These are phyloP conservation scores for Solanum habrochaites DNA, from an alignment of 257 asterid species.

Conservation along the genomic window DNA sequence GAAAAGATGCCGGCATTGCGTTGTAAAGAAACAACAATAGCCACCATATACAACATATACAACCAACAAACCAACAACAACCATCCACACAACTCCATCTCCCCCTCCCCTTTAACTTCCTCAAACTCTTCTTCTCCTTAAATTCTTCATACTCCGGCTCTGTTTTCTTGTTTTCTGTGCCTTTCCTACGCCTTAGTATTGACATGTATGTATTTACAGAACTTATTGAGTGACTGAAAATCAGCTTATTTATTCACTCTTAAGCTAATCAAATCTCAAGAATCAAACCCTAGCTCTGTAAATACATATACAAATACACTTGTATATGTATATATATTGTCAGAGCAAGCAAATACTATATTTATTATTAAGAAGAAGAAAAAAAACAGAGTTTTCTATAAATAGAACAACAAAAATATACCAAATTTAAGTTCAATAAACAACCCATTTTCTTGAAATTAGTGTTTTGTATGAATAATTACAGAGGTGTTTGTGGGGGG, in stretches of 20 bases:
- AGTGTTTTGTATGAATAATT: not conserved
- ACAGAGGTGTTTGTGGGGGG: not conserved
- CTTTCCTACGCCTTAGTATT: constrained; percentile 17
- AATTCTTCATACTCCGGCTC: not conserved
- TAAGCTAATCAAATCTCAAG: not conserved
- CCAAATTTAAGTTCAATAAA: not conserved
- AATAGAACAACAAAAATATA: not conserved
- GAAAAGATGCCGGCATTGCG: constrained; percentile 71
- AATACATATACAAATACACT: not conserved
- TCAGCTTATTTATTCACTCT: not conserved
- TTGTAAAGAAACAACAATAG: constrained; percentile 49
- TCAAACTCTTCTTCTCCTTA: too few species aligned
- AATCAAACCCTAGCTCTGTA: not conserved
- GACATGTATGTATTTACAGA: not conserved
- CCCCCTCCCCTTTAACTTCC: not conserved
- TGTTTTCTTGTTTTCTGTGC: constrained; percentile 5
- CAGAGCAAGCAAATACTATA: not conserved
- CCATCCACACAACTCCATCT: constrained; percentile 58
- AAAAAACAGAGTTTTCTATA: not conserved
- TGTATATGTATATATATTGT: not conserved
- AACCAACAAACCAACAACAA: constrained; percentile 83
- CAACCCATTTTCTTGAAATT: not conserved
- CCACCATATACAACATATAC: constrained; percentile 81
- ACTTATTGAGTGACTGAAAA: not conserved
- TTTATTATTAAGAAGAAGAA: not conserved